These are phyloP conservation scores for Boletus rubescentipes DNA, from an alignment of 768 basidiomycete species.

Conservation along the genomic window DNA sequence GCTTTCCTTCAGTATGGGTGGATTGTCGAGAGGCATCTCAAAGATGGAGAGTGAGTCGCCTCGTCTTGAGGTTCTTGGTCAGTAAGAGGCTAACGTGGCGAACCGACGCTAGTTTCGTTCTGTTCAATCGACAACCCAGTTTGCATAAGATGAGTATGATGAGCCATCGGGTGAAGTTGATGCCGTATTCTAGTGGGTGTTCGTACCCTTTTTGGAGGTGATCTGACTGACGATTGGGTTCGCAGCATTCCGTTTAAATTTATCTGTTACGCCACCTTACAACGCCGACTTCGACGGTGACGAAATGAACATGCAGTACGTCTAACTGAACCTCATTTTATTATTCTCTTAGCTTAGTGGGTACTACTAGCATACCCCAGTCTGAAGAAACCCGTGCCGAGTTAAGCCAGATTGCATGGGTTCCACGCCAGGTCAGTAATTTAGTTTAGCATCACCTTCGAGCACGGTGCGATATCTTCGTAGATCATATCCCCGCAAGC, in stretches of 20 bases:
- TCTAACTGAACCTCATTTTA: constrained; percentile 21
- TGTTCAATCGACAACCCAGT: constrained; percentile 98
- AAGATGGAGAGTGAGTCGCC: constrained; percentile 93
- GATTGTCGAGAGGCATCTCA: constrained; percentile 97
- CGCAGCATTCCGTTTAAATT: constrained; percentile 92
- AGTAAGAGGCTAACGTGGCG: background rate
- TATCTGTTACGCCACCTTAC: constrained; percentile 97
- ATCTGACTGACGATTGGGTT: constrained; percentile 17
- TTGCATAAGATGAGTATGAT: constrained; percentile 99
- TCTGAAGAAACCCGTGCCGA: constrained; percentile 98
- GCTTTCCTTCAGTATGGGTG: constrained; percentile 97
- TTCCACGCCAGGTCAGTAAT: constrained; percentile 79
- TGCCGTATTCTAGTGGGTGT: constrained; percentile 94
- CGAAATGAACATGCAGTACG: constrained; percentile 99
- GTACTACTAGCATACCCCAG: constrained; percentile 81
- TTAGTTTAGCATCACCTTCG: background rate
- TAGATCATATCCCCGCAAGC: constrained; percentile 99
- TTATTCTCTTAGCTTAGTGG: constrained; percentile 7
- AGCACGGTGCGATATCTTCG: background rate
- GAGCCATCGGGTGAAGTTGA: constrained; percentile 95
- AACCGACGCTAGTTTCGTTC: constrained; percentile 23
- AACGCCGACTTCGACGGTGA: constrained; percentile 99
- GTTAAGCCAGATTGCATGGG: constrained; percentile 98
- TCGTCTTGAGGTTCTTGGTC: background rate
- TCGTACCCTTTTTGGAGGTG: background rate